Conservation (phyloP, 2,329 filamentous ascomycete species). For the Chaetomiaceae sp. region DNA sequence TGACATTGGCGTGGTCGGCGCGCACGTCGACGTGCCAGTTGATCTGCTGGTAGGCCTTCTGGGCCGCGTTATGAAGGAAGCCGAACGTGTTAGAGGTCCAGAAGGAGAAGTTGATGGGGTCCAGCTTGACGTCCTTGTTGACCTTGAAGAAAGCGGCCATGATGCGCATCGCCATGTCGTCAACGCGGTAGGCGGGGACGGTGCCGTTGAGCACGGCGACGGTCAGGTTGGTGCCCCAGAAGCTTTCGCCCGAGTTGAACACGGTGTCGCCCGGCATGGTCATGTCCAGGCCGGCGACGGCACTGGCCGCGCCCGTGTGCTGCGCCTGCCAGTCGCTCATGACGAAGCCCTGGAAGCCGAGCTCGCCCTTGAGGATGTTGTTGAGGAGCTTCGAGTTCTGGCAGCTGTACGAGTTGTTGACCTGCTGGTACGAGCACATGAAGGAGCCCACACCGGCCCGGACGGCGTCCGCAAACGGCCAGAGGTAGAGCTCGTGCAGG, state of each 20-base stretch:
- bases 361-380: conserved; percentile 56
- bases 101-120: conserved; percentile 73
- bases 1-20: conserved; percentile 62
- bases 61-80: conserved; percentile 57
- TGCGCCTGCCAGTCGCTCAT: conserved; percentile 58
- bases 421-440: conserved; percentile 54
- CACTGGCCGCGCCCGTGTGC: conserved; percentile 59
- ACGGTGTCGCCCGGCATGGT: conserved; percentile 78
- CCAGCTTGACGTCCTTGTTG: conserved; percentile 44
- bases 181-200: conserved; percentile 76
- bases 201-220: conserved; percentile 85
- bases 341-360: conserved; percentile 61
- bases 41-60: conserved; percentile 59
- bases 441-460: conserved; percentile 45
- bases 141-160: conserved; percentile 66
- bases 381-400: conserved; percentile 60
- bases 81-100: conserved; percentile 77
- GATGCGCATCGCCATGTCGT: conserved; percentile 87
- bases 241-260: conserved; percentile 68
- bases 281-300: conserved; percentile 75
- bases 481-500: conserved; percentile 57
- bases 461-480: conserved; percentile 59
- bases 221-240: conserved; percentile 83
- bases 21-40: conserved; percentile 84
- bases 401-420: conserved; percentile 62